These are phyloP conservation scores for Aspergillus uvarum DNA, from an alignment of 2,329 filamentous ascomycete genomes.

Conservation along the genomic window DNA sequence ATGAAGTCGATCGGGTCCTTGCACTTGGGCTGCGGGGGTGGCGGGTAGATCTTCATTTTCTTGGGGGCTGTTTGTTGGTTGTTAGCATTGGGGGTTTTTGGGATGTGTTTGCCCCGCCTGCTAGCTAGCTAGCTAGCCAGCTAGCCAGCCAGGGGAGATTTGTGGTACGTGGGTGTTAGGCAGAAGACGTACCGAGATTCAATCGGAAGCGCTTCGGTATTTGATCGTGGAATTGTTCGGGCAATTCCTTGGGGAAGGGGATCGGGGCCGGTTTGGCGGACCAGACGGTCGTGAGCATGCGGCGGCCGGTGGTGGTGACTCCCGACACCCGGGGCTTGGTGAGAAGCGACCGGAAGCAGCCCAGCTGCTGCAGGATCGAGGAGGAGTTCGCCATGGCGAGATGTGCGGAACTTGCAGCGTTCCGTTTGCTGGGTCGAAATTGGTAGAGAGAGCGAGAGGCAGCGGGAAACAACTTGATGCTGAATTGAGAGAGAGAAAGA, in stretches of 20 bases:
- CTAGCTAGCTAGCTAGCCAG: no score
- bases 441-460: constrained; percentile 8
- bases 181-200: constrained; percentile 33
- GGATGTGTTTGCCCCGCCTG: background rate
- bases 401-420: constrained; percentile 17
- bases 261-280: constrained; percentile 42
- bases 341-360: constrained; percentile 67
- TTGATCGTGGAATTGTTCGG: constrained; percentile 44
- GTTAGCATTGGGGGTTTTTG: background rate
- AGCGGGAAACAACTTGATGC: constrained; percentile 16
- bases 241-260: constrained; percentile 43
- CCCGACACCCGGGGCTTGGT: constrained; percentile 50
- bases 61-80: constrained; percentile 38
- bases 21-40: constrained; percentile 40
- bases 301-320: constrained; percentile 31
- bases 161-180: background rate
- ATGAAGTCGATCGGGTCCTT: constrained; percentile 67
- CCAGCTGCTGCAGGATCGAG: constrained; percentile 63
- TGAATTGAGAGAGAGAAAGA: constrained; percentile 21
- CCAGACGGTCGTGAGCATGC: constrained; percentile 54
- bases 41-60: constrained; percentile 56
- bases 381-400: constrained; percentile 61
- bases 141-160: background rate
- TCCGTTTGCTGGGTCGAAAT: constrained; percentile 12
- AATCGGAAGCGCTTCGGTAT: constrained; percentile 41